phyloP scores from a whole-genome alignment of 129 eudicot genomes.

The Arctium lappa region DNA sequence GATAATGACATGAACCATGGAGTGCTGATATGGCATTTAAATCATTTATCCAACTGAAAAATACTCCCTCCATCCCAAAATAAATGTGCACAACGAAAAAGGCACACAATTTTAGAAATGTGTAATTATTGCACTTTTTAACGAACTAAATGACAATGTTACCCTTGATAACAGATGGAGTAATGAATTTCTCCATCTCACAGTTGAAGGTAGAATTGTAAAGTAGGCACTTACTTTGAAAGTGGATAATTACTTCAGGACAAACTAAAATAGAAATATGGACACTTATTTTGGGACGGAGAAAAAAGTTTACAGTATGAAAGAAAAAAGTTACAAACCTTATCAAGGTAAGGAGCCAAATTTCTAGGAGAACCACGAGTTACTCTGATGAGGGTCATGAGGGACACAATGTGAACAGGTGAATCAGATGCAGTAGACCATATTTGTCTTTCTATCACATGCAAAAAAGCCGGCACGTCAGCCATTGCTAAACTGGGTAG shows the following conservation, averaged over 20 bases:
- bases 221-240: background rate
- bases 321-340: constrained; percentile 53
- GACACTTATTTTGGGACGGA: background rate
- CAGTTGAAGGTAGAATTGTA: background rate
- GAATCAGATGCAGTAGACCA: constrained; percentile 99
- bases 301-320: background rate
- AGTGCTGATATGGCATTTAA: constrained; percentile 13
- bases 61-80: background rate
- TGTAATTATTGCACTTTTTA: background rate
- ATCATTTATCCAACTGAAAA: background rate
- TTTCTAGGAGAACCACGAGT: constrained; percentile 91
- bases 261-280: background rate
- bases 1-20: background rate
- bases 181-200: background rate
- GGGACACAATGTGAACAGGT: constrained; percentile 87
- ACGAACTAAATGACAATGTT: background rate
- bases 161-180: background rate
- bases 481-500: constrained; percentile 98
- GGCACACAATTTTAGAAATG: too few species aligned
- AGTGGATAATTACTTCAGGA: background rate
- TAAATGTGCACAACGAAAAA: background rate
- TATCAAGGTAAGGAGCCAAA: constrained; percentile 82
- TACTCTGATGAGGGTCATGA: constrained; percentile 76
- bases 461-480: constrained; percentile 69
- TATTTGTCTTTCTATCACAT: constrained; percentile 85